These are phyloP conservation scores for Penicillium egyptiacum DNA, from an alignment of 495 filamentous ascomycete genomes.

Conservation along the genomic window DNA sequence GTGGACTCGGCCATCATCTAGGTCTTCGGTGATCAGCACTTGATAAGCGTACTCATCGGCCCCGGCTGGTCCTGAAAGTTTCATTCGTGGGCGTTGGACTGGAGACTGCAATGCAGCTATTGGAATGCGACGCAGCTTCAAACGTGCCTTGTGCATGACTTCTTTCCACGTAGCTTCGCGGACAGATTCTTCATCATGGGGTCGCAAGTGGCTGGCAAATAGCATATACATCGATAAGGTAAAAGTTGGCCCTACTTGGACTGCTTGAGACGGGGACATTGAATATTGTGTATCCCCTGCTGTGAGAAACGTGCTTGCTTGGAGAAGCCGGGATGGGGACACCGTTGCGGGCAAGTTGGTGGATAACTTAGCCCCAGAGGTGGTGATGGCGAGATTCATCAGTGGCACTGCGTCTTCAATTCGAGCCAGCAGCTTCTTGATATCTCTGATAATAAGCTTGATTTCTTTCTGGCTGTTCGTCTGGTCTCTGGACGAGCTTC, in stretches of 20 bases:
- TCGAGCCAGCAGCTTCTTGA: conserved; percentile 68
- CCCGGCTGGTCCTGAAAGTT: conserved; percentile 51
- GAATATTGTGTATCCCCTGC: conserved; percentile 85
- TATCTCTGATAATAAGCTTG: conserved; percentile 68
- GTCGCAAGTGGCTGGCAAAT: conserved; percentile 75
- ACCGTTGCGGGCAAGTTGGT: conserved; percentile 76
- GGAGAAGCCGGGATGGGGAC: conserved; percentile 86
- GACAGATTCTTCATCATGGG: conserved; percentile 60
- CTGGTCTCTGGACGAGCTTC: conserved; percentile 48
- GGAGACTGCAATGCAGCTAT: conserved; percentile 38
- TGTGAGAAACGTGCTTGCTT: conserved; percentile 90
- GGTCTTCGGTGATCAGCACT: conserved; percentile 84
- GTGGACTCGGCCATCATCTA: conserved; percentile 89
- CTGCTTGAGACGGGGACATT: conserved; percentile 57
- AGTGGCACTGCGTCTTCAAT: conserved; percentile 94
- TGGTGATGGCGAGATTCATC: conserved; percentile 92
- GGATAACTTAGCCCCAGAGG: conserved; percentile 84
- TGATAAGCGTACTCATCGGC: conserved; percentile 83
- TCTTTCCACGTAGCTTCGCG: conserved; percentile 94
- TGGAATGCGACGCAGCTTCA: conserved; percentile 69
- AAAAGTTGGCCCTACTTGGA: conserved; percentile 88
- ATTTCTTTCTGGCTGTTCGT: conserved; percentile 59
- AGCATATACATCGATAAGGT: conserved; percentile 95
- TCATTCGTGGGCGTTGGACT: conserved; percentile 14
- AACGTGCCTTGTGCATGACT: conserved; percentile 88